phyloP scores from a whole-genome alignment of 2,329 filamentous ascomycete genomes.

The Monosporascus cannonballus region DNA sequence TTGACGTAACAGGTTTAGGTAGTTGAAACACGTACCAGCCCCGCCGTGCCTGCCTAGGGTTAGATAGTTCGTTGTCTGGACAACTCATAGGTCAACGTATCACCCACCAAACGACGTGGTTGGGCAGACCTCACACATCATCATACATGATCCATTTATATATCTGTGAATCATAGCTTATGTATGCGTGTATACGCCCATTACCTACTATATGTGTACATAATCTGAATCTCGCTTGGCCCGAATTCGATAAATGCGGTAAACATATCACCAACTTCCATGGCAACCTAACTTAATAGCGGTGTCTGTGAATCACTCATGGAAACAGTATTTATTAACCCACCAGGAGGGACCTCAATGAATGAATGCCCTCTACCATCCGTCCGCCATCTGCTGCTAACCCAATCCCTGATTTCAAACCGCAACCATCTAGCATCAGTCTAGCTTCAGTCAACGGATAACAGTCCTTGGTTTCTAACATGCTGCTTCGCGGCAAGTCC shows the following conservation, averaged over 20 bases:
- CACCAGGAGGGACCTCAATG: neutral
- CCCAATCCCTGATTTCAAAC: too few species aligned
- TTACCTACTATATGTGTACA: neutral
- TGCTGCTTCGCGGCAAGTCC: constrained; percentile 22
- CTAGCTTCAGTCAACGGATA: neutral
- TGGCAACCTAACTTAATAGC: neutral
- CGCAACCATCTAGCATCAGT: neutral
- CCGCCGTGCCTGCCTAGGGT: too few species aligned
- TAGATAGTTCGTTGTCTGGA: neutral
- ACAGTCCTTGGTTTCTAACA: neutral
- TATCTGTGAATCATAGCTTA: neutral
- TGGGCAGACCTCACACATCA: neutral
- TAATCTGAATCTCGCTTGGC: neutral
- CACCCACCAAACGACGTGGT: neutral
- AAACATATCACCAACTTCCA: neutral
- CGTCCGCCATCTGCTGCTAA: too few species aligned
- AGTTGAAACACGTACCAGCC: too few species aligned
- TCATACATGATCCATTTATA: neutral
- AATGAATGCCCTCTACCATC: too few species aligned
- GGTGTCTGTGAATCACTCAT: neutral
- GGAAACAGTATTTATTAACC: neutral
- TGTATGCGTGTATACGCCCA: neutral
- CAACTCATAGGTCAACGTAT: neutral
- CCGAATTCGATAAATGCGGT: neutral
- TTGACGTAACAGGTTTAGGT: too few species aligned